Evolutionary conservation across 164 flowering plant species (phyloP).

Genomic region (Nymphaea thermarum): DNA sequence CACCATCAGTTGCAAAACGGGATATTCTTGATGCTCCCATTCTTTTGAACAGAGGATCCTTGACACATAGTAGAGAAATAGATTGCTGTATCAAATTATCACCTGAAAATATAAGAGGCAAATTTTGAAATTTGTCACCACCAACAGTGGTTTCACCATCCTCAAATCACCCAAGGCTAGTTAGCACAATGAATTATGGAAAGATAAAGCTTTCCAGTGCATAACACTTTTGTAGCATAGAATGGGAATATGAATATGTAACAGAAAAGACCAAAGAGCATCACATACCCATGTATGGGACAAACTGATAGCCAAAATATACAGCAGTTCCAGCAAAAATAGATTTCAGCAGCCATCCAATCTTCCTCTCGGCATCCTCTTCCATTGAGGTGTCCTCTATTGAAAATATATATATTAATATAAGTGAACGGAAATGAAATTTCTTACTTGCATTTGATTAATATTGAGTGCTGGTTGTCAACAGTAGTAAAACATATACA

Average conservation of each 20-base stretch:
- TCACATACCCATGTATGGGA: constrained; percentile 78
- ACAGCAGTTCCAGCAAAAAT: constrained; percentile 78
- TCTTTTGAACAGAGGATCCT: constrained; percentile 91
- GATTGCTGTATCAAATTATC: constrained; percentile 82
- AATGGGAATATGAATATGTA: neutral
- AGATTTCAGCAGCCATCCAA: constrained; percentile 80
- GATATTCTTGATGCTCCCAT: constrained; percentile 93
- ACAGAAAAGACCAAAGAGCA: neutral
- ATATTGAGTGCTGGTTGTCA: neutral
- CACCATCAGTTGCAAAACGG: constrained; percentile 88
- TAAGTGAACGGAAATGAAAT: too few relatives aligned
- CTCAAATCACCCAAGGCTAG: neutral
- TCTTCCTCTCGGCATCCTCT: constrained; percentile 74
- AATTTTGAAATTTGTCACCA: neutral
- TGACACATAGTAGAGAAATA: constrained; percentile 64
- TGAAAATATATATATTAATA: neutral
- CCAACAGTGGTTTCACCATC: neutral
- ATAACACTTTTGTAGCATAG: neutral
- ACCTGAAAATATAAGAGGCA: constrained; percentile 27
- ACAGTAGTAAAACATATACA: too few relatives aligned
- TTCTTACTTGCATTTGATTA: neutral
- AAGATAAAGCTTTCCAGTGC: neutral
- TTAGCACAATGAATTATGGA: neutral
- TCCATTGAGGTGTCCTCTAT: constrained; percentile 60
- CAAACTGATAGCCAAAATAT: constrained; percentile 51